Conservation (phyloP, 1,139 yeast genomes). For the Pichia sp. region DNA sequence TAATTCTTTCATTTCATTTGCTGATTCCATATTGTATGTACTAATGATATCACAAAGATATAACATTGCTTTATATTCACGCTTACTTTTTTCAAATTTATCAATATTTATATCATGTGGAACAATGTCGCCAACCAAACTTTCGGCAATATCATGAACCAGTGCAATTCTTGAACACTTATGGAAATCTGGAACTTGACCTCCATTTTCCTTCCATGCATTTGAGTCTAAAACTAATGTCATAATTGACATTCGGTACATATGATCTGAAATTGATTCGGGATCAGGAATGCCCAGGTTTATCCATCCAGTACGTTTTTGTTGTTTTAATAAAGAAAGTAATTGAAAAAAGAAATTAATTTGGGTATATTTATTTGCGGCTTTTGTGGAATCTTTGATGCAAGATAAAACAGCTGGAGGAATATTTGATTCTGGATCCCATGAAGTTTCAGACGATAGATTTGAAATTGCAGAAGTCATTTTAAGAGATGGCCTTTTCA, state of each 20-base stretch:
- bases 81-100: constrained; percentile 58
- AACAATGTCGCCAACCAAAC: constrained; percentile 90
- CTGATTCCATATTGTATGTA: constrained; percentile 58
- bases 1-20: constrained; percentile 59
- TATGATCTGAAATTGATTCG: constrained; percentile 88
- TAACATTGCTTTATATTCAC: constrained; percentile 70
- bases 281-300: constrained; percentile 58
- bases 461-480: constrained; percentile 3
- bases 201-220: constrained; percentile 28
- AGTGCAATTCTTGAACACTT: constrained; percentile 80
- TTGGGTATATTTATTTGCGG: constrained; percentile 13
- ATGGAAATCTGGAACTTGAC: constrained; percentile 21
- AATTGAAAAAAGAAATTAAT: constrained; percentile 69
- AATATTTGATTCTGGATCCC: constrained; percentile 59
- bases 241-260: constrained; percentile 91
- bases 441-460: constrained; percentile 23
- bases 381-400: constrained; percentile 24
- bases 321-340: constrained; percentile 66
- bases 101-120: constrained; percentile 55
- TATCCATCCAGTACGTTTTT: constrained; percentile 91
- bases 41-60: constrained; percentile 56
- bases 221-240: constrained; percentile 59
- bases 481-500: not conserved
- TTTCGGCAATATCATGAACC: constrained; percentile 91
- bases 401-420: constrained; percentile 45